Conservation (phyloP, 2,329 filamentous ascomycete species). For the Myriosclerotinia duriaeana region DNA sequence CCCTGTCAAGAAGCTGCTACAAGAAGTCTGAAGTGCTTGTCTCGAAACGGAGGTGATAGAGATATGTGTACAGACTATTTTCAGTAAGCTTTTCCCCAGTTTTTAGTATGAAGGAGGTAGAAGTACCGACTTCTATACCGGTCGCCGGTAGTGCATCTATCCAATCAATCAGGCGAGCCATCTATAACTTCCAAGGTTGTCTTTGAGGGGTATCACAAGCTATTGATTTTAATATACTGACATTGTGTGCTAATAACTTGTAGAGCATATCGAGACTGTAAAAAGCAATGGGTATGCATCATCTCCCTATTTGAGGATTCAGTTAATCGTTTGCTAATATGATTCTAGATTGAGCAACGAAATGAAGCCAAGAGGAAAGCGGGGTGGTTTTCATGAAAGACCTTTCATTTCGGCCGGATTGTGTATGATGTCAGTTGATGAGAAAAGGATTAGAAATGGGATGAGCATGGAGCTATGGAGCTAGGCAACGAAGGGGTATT, state of each 20-base stretch:
- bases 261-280: slow-evolving; percentile 94
- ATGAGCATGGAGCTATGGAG: background rate
- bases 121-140: background rate
- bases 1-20: slow-evolving; percentile 92
- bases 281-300: slow-evolving; percentile 82
- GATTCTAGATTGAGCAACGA: slow-evolving; percentile 46
- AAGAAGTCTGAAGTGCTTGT: slow-evolving; percentile 81
- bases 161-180: background rate
- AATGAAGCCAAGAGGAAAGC: slow-evolving; percentile 47
- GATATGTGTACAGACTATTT: slow-evolving; percentile 95
- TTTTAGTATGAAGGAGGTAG: background rate
- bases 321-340: slow-evolving; percentile 1
- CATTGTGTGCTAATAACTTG: slow-evolving; percentile 3
- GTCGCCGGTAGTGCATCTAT: slow-evolving; percentile 11
- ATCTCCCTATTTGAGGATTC: background rate
- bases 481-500: background rate
- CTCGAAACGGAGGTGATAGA: slow-evolving; percentile 82
- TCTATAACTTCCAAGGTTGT: background rate
- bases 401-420: background rate
- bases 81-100: slow-evolving; percentile 60
- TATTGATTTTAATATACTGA: background rate
- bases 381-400: slow-evolving; percentile 34
- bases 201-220: background rate
- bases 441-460: background rate
- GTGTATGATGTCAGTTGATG: background rate